Base-by-base conservation (phyloP, 306 rosid genomes). In the Fragaria ananassa region DNA sequence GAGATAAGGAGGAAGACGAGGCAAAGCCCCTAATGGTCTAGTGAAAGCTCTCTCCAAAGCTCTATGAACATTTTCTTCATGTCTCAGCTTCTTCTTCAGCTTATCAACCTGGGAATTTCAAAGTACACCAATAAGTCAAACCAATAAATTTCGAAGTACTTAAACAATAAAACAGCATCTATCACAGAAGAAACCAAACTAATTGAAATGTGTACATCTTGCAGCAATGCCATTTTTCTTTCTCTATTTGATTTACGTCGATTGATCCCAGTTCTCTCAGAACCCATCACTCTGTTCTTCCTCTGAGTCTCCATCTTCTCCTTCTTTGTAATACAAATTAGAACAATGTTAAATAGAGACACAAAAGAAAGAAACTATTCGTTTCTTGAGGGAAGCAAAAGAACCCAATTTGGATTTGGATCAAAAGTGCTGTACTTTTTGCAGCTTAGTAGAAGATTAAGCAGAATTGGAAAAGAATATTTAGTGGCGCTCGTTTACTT, bases 1-100 rank as follows among this genome's bases (percentile, higher is more conserved):
- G 61, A 94, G 97, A 90, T 90, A 94, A 15, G 98, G 97, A 77
- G 98, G 98, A 74, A 94, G 95, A 75, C 97, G 97, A 81, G 98
- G 98, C 49, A 94, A 86, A 75, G 97, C 91, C 77, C 98, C 98
- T 56, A 94, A 75, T 61, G 98, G 97, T 74, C 98, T 85, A 2
- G 95, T 88, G 34, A 94, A 91, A 70, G 96, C 98, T 78, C 98
- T 92, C 77, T 94, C 98, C 69, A 94, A 86, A 19, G 90, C 98
- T 84, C 90, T 94, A 18, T 94, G 98, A 21, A 94, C 93, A 84
- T 94, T 92, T 76, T 94, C 98, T 89, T 94, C 97, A 78, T 90
- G 96, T 78, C 96, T 92, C 18, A 94, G 98, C 84, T 92, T 94
- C 86, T 85, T 94, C 90, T 94, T 94, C 84, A 94, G 86, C 83